phyloP scores from a whole-genome alignment of 2,329 filamentous ascomycete species.

The Bipolaris sorokiniana region DNA sequence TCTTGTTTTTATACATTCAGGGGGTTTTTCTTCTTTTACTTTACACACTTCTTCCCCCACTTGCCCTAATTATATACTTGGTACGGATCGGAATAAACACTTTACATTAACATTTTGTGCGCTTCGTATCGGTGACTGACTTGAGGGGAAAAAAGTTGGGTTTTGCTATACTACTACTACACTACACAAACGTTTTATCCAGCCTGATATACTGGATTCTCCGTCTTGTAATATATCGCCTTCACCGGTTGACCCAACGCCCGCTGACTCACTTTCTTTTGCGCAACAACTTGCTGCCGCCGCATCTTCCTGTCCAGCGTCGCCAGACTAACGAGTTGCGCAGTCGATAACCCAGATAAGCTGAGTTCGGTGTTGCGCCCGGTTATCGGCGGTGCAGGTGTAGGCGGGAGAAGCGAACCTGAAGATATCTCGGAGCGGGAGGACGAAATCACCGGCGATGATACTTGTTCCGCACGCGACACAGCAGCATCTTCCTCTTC shows the following conservation, averaged over 20 bases:
- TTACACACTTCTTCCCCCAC: no score
- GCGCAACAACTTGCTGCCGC: conserved; percentile 1
- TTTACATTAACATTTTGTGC: no score
- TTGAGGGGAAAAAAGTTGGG: no score
- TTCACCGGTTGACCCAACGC: conserved; percentile 7
- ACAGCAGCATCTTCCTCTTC: background rate
- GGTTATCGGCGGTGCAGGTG: background rate
- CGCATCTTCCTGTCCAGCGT: conserved; percentile 7
- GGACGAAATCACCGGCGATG: no score
- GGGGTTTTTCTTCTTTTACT: no score
- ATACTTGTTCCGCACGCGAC: background rate
- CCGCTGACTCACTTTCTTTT: background rate
- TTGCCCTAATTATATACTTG: no score
- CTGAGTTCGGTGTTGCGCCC: background rate
- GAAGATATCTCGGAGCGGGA: background rate
- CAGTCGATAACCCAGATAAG: background rate
- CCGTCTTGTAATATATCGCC: conserved; percentile 9
- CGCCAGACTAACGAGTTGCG: conserved; percentile 1
- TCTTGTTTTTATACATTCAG: no score
- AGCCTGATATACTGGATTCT: conserved; percentile 13
- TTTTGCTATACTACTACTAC: no score
- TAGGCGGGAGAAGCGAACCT: background rate
- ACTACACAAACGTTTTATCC: background rate
- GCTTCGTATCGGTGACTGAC: no score
- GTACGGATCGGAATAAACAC: no score